Evolutionary conservation across 176 grass and related monocot species (phyloP), one percentile per base, ranked within the genome.

Genomic region (Phyllostachys edulis): DNA sequence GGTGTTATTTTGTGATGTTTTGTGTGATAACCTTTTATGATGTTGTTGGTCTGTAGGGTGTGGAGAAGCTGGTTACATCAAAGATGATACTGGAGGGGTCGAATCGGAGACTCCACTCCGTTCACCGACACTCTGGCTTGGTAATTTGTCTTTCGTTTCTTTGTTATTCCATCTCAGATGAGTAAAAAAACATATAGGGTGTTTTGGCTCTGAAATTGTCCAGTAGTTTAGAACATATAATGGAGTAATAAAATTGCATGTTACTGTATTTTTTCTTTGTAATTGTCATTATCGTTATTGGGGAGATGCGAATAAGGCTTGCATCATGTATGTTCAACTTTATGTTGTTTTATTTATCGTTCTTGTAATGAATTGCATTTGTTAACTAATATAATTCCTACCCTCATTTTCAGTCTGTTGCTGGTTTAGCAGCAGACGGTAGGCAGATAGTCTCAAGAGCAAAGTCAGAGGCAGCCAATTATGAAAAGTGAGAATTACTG

Each of bases 401-500:
- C 76, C 5, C 26, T 89, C 37, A 62, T 78, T 69, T 70, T 76
- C 40, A 95, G 90, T 82, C 90, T 79, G 83, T 90, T 69, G 88
- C 93, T 27, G 93, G 90, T 51, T 88, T 92, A 89, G 90, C 93
- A 81, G 93, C 93, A 74, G 93, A 95, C 50, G 93, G 93, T 26
- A 95, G 93, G 80, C 90, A 95, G 85, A 92, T 95, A 59, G 93
- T 95, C 78, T 45, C 93, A 78, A 80, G 93, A 75, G 90, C 93
- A 50, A 95, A 90, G 73, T 92, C 93, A 73, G 93, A 95, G 88
- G 93, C 93, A 74, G 57, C 83, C 18, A 92, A 51, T 84, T 95
- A 95, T 75, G 90, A 92, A 63, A 95, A 63, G 93, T 92, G 46
- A 89, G 75, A 64, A 70, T 63, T 39, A 47, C 7, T 66, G 37